Evolutionary conservation across 371 early-diverging fungal species (phyloP).

Genomic region (Actinomortierella ambigua): DNA sequence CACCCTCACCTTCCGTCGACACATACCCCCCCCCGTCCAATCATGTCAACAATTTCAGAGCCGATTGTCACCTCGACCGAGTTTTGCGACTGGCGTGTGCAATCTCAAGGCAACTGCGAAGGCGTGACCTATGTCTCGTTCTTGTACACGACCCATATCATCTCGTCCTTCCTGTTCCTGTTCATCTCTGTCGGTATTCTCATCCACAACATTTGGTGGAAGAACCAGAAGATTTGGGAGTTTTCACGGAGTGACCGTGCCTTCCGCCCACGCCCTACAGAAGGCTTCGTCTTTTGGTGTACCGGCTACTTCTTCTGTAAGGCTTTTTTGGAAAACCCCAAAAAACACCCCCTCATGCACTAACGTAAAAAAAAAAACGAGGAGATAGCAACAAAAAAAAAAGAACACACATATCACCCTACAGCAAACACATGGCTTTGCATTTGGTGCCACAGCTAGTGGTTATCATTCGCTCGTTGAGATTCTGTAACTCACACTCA

Average conservation of each 20-base stretch:
- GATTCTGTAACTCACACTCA: no score
- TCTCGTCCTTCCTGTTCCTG: conserved; percentile 30
- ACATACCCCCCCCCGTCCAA: no score
- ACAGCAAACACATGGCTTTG: no score
- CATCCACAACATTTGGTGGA: conserved; percentile 48
- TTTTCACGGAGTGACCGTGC: conserved; percentile 41
- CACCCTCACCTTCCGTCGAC: no score
- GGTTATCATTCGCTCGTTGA: no score
- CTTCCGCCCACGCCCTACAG: conserved; percentile 42
- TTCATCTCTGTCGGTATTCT: conserved; percentile 43
- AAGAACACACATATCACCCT: no score
- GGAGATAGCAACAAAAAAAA: no score
- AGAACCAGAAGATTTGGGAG: conserved; percentile 46
- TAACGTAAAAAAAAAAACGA: no score
- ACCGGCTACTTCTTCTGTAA: conserved; percentile 45
- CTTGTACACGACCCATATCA: conserved; percentile 39
- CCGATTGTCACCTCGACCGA: conserved; percentile 30
- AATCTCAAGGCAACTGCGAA: conserved; percentile 23
- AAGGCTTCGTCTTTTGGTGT: conserved; percentile 45
- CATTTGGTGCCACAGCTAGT: no score
- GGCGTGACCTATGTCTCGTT: conserved; percentile 38
- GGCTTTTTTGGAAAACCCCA: not conserved
- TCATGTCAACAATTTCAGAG: not conserved
- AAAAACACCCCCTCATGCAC: no score
- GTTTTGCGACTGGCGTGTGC: conserved; percentile 41